phyloP scores from a whole-genome alignment of 352 stramenopile genomes.

The Albugo candida region DNA sequence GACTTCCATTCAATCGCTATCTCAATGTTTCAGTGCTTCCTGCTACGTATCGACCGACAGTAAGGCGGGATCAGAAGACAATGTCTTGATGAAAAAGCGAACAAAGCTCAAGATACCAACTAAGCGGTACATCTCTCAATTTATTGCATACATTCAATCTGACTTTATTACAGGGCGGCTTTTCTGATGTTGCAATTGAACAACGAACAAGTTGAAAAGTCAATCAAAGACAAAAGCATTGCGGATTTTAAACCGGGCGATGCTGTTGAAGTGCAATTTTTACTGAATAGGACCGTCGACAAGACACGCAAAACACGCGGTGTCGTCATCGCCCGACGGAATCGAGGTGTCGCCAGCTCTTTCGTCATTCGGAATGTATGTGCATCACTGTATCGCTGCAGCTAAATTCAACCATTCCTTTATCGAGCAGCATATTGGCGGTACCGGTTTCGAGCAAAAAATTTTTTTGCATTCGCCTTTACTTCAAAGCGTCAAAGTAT shows the following conservation, averaged over 20 bases:
- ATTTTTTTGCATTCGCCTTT: conserved; percentile 79
- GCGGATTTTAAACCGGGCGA: conserved; percentile 56
- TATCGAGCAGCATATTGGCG: conserved; percentile 42
- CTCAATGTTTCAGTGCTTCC: too few species aligned
- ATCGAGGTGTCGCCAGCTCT: conserved; percentile 59
- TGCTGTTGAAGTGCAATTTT: conserved; percentile 58
- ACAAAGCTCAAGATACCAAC: conserved; percentile 70
- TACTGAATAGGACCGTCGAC: conserved; percentile 46
- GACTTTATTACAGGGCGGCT: conserved; percentile 15
- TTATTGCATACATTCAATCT: background rate
- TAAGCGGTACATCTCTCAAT: conserved; percentile 20
- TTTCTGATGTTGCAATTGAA: conserved; percentile 52
- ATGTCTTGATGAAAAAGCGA: conserved; percentile 13
- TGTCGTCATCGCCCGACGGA: conserved; percentile 59
- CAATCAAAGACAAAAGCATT: conserved; percentile 37
- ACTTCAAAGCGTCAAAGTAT: conserved; percentile 71
- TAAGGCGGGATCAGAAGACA: too few species aligned
- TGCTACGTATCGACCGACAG: too few species aligned
- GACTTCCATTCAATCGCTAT: too few species aligned
- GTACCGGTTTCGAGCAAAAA: conserved; percentile 76
- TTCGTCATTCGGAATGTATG: conserved; percentile 75
- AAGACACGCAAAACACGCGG: conserved; percentile 62
- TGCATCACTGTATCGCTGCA: conserved; percentile 2
- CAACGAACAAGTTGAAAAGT: conserved; percentile 40
- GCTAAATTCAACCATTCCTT: background rate